These are phyloP conservation scores for Paralagenidium karlingii DNA, from an alignment of 352 stramenopile genomes.

Conservation along the genomic window DNA sequence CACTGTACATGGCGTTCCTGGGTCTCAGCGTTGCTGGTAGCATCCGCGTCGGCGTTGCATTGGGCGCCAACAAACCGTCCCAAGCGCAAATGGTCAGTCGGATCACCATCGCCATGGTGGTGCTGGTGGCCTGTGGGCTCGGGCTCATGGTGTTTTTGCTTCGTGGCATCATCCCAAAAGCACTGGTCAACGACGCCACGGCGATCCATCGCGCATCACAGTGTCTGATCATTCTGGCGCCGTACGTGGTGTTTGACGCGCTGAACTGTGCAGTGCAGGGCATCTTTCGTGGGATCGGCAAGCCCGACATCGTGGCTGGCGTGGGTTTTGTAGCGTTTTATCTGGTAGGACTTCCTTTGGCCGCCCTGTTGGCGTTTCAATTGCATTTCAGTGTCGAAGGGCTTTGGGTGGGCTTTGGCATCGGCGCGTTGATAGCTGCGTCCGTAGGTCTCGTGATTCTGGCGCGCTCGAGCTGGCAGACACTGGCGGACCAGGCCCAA, in stretches of 20 bases:
- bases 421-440: conserved; percentile 21
- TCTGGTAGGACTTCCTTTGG: conserved; percentile 46
- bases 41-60: conserved; percentile 58
- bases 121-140: conserved; percentile 17
- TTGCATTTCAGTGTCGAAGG: conserved; percentile 34
- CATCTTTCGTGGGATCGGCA: conserved; percentile 48
- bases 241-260: conserved; percentile 56
- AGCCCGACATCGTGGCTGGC: conserved; percentile 43
- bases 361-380: conserved; percentile 32
- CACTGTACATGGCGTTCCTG: conserved; percentile 69
- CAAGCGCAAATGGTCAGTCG: conserved; percentile 32
- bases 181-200: conserved; percentile 21
- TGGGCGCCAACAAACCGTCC: conserved; percentile 49
- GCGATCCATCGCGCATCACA: conserved; percentile 21
- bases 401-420: conserved; percentile 65
- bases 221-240: conserved; percentile 36
- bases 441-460: conserved; percentile 12
- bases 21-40: conserved; percentile 46
- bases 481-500: conserved; percentile 15
- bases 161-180: conserved; percentile 19
- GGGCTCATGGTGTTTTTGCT: conserved; percentile 19
- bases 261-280: conserved; percentile 55
- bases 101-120: conserved; percentile 20
- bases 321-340: conserved; percentile 69
- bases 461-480: conserved; percentile 18